A percentile compares a stretch with the other conserved stretches of the same genome.
phyloP scores from a whole-genome alignment of 805 yeast species.

The Pichia kluyveri region DNA sequence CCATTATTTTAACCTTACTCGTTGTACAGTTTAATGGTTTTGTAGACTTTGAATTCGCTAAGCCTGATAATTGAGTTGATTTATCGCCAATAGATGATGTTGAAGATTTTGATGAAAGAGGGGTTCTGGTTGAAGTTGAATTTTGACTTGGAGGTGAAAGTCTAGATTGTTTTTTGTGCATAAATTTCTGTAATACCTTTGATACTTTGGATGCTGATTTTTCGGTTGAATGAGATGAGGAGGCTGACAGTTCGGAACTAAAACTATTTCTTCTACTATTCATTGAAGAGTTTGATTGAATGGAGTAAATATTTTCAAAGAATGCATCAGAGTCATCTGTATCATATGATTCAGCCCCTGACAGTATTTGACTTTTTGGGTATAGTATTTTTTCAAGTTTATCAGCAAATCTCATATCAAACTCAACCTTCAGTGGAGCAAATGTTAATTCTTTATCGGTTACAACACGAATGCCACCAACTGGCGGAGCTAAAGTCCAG shows the following conservation, averaged over 20 bases:
- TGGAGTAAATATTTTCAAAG: constrained; percentile 1
- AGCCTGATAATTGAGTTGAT: background rate
- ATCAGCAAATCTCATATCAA: constrained; percentile 48
- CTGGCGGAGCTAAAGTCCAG: constrained; percentile 51
- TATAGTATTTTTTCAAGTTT: constrained; percentile 32
- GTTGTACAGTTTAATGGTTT: background rate
- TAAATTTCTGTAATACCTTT: constrained; percentile 2
- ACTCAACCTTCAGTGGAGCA: constrained; percentile 47
- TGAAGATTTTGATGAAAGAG: background rate
- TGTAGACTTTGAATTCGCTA: background rate
- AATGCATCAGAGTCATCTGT: constrained; percentile 4
- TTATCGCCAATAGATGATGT: background rate
- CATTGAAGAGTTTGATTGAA: background rate
- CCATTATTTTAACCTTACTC: constrained; percentile 28
- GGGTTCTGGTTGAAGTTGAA: background rate
- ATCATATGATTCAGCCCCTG: background rate
- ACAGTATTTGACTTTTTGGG: constrained; percentile 13
- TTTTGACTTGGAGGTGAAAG: background rate
- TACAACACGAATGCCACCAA: constrained; percentile 57
- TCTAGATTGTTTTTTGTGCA: background rate
- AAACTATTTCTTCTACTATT: background rate
- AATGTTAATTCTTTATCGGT: constrained; percentile 39
- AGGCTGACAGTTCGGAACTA: background rate
- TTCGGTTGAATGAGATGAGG: background rate
- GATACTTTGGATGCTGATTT: constrained; percentile 5